phyloP scores from a whole-genome alignment of 1,284 basidiomycete genomes.

The Hemileia vastatrix region DNA sequence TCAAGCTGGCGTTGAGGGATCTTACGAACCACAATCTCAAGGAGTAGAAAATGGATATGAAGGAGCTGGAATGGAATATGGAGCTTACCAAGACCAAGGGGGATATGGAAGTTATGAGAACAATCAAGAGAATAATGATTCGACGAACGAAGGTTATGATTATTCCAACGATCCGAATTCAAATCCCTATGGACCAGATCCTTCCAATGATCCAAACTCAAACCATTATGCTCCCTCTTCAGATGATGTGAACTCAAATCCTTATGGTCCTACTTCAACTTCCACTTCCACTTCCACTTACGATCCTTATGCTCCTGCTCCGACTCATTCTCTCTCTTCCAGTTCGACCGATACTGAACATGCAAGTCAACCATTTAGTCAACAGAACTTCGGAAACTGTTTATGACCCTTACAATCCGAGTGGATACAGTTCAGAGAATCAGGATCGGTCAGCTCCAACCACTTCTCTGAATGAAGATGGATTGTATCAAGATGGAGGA shows the following conservation, averaged over 20 bases:
- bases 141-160: background rate
- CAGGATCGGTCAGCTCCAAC: background rate
- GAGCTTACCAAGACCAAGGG: conserved; percentile 1
- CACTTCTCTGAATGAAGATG: background rate
- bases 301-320: too few relatives aligned
- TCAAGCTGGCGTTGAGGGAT: background rate
- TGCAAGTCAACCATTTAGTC: background rate
- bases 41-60: conserved; percentile 1
- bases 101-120: background rate
- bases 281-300: too few relatives aligned
- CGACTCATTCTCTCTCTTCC: too few relatives aligned
- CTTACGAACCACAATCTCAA: conserved; percentile 9
- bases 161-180: background rate
- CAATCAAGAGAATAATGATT: background rate
- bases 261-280: too few relatives aligned
- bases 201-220: background rate
- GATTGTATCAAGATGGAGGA: too few relatives aligned
- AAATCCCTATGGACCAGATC: background rate
- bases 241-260: too few relatives aligned
- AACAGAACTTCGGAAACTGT: background rate
- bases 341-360: background rate
- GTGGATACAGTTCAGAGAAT: background rate
- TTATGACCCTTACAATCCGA: background rate
- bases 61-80: background rate
- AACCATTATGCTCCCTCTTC: too few relatives aligned